phyloP scores from a whole-genome alignment of 2,329 filamentous ascomycete species.

The Fusarium musae region DNA sequence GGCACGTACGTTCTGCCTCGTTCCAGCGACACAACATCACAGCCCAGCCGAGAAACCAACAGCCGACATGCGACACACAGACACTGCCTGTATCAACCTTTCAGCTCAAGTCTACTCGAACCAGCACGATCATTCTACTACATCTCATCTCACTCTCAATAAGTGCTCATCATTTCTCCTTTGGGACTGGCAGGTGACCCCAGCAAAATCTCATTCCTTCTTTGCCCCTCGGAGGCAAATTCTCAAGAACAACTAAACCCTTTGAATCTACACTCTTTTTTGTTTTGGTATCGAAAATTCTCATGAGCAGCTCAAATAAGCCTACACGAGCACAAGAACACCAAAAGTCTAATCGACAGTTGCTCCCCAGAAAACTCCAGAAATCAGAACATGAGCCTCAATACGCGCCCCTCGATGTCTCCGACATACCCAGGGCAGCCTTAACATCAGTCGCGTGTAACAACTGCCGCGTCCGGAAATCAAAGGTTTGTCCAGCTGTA shows the following conservation, averaged over 20 bases:
- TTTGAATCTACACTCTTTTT: neutral
- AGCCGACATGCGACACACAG: neutral
- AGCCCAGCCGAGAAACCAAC: neutral
- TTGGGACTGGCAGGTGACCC: neutral
- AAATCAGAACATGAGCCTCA: neutral
- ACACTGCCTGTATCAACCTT: neutral
- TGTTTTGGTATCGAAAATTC: neutral
- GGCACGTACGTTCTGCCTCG: neutral
- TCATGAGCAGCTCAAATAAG: constrained; percentile 9
- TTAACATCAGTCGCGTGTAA: constrained; percentile 27
- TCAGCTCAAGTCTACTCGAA: neutral
- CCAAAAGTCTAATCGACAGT: constrained; percentile 13
- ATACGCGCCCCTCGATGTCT: constrained; percentile 5
- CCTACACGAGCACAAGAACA: constrained; percentile 13
- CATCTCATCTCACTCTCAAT: neutral
- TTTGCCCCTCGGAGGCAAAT: neutral
- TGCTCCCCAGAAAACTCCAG: constrained; percentile 4
- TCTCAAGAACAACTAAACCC: neutral
- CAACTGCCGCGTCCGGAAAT: constrained; percentile 16
- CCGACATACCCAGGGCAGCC: neutral
- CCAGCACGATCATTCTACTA: no score
- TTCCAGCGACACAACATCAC: neutral
- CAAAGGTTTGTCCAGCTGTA: constrained; percentile 6
- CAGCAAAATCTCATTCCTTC: neutral
- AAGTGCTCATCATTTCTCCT: neutral